A percentile compares a stretch with the other conserved stretches of the same genome.
These are phyloP conservation scores for Penicillium taxi DNA, from an alignment of 495 filamentous ascomycete genomes.

Conservation along the genomic window DNA sequence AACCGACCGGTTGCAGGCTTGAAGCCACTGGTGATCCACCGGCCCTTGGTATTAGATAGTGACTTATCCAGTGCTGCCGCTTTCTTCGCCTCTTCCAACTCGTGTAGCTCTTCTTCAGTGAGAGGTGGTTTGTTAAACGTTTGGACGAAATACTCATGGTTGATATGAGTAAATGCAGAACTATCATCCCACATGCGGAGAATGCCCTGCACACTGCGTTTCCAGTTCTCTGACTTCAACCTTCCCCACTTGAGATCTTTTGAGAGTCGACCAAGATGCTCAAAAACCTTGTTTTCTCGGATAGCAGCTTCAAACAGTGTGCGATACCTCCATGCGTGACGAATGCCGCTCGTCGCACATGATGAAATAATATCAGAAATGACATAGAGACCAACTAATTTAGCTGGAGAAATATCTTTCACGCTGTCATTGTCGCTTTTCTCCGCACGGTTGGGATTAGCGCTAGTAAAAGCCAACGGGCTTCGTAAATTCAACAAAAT, in stretches of 20 bases:
- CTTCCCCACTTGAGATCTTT: constrained; percentile 74
- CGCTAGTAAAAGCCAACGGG: constrained; percentile 55
- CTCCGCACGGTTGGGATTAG: constrained; percentile 48
- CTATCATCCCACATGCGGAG: constrained; percentile 81
- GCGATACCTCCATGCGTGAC: constrained; percentile 86
- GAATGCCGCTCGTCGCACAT: constrained; percentile 71
- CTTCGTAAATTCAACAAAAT: constrained; percentile 71
- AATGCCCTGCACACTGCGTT: constrained; percentile 64
- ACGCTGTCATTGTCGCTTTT: constrained; percentile 16
- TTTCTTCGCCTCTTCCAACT: constrained; percentile 39
- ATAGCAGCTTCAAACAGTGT: constrained; percentile 75
- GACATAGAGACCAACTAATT: constrained; percentile 75
- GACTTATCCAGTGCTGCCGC: constrained; percentile 26
- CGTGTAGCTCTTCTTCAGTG: constrained; percentile 42
- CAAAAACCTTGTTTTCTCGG: constrained; percentile 64
- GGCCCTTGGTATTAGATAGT: constrained; percentile 46
- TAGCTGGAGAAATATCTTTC: constrained; percentile 60
- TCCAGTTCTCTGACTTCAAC: constrained; percentile 83
- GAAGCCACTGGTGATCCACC: constrained; percentile 67
- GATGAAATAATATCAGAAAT: constrained; percentile 85
- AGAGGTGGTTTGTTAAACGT: constrained; percentile 70
- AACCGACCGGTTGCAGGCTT: constrained; percentile 35
- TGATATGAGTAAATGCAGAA: constrained; percentile 74
- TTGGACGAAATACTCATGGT: constrained; percentile 62
- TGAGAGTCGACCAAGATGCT: constrained; percentile 69